Conservation (phyloP, 2,329 filamentous ascomycete species). For the Verticillium zaregamsianum region DNA sequence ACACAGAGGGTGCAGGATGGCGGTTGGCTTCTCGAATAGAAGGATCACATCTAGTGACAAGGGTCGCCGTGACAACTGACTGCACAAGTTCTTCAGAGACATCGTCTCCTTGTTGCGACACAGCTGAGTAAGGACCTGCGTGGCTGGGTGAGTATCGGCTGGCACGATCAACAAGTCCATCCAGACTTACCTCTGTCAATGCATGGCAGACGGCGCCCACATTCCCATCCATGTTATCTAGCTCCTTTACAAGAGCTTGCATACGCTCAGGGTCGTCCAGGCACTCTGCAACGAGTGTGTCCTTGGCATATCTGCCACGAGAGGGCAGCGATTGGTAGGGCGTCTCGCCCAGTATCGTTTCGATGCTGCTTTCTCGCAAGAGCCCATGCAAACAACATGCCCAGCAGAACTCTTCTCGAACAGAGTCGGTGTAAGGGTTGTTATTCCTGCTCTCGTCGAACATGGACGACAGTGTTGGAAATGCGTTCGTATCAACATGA, state of each 20-base stretch:
- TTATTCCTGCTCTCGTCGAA: slow-evolving; percentile 55
- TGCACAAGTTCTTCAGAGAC: slow-evolving; percentile 72
- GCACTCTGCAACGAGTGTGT: slow-evolving; percentile 74
- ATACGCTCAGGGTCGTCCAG: slow-evolving; percentile 70
- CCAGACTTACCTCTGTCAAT: slow-evolving; percentile 57
- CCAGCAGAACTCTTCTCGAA: slow-evolving; percentile 74
- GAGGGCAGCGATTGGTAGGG: slow-evolving; percentile 75
- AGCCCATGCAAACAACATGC: slow-evolving; percentile 84
- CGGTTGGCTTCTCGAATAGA: slow-evolving; percentile 66
- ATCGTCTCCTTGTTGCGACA: slow-evolving; percentile 74
- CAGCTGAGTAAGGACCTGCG: slow-evolving; percentile 61
- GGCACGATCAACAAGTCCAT: background rate
- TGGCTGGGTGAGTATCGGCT: background rate
- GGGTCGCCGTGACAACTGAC: slow-evolving; percentile 67
- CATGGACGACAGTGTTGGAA: slow-evolving; percentile 55
- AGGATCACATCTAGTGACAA: slow-evolving; percentile 70
- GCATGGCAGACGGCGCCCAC: slow-evolving; percentile 81
- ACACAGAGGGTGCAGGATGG: slow-evolving; percentile 70
- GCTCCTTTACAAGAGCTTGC: slow-evolving; percentile 71
- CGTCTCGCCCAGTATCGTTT: slow-evolving; percentile 77
- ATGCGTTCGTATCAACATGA: slow-evolving; percentile 78
- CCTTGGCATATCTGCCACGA: slow-evolving; percentile 71
- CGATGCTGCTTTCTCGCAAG: slow-evolving; percentile 73
- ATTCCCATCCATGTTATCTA: slow-evolving; percentile 90
- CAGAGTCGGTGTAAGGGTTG: slow-evolving; percentile 54